Evolutionary conservation across 352 stramenopile genomes (phyloP), one percentile per base, ranked within the genome.

Genomic region (Phytophthora fragariae): DNA sequence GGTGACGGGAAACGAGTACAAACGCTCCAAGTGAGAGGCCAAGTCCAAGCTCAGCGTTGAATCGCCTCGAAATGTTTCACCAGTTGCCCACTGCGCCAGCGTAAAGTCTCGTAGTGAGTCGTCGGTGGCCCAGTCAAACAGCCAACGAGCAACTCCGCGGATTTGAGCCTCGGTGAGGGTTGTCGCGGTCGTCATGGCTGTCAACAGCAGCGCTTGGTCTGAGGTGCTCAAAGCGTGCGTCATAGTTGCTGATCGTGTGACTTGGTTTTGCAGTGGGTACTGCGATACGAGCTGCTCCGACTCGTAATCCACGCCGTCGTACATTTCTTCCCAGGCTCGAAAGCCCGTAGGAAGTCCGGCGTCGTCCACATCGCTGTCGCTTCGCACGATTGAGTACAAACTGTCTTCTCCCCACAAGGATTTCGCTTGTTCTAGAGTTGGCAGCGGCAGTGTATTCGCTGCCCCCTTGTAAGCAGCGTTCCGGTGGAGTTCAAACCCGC

Each of bases 311-410:
- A 70, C 24, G 7, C 84, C 85, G 24, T 89, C 73, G 39, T 90
- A 89, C 14, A 93, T 73, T 35, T 89, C 82, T 69, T 80, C 72
- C 85, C 85, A 93, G 0, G 84, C 85, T 17, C 62, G 61, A 49
- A 91, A 93, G 1, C 84, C 85, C 9, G 76, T 74, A 0, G 82
- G 84, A 8, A 93, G 65, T 17, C 71, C 73, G 15, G 35, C 65
- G 19, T 60, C 61, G n/a, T 74, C 67, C 15, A 31, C 37, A 6
- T 19, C 50, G 14, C 19, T 57, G 24, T 75, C 55, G 3, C 27
- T 77, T 31, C 63, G 68, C 17, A 85, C 52, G 31, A 93, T 79
- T 2, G 85, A 91, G 65, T 82, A 92, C 1, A 60, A 52, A 24
- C 81, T 90, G 0, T 63, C 37, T 0, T 62, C 19, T 54, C 79